These are phyloP conservation scores for Tagetes patula DNA, from an alignment of 129 eudicot species.

Conservation along the genomic window DNA sequence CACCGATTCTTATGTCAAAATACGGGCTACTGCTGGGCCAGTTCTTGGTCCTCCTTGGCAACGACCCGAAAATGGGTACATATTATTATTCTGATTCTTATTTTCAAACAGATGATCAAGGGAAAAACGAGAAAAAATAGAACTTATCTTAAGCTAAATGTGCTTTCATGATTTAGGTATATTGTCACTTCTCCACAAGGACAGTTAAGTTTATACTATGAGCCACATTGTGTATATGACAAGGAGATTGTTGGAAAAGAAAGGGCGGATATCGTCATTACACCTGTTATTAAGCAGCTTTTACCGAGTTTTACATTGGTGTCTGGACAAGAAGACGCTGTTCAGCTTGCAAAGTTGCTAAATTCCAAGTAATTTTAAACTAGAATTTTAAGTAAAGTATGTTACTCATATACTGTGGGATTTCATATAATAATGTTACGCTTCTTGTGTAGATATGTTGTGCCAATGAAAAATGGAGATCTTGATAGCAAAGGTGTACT, in stretches of 20 bases:
- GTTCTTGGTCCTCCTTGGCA: constrained; percentile 99
- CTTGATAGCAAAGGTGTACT: constrained; percentile 90
- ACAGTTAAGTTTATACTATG: constrained; percentile 67
- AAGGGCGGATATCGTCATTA: constrained; percentile 82
- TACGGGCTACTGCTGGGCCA: constrained; percentile 87
- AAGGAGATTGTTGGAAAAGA: constrained; percentile 52
- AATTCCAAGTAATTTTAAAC: constrained; percentile 55
- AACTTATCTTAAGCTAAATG: background rate
- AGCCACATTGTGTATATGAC: constrained; percentile 90
- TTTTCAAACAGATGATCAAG: background rate
- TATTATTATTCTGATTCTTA: background rate
- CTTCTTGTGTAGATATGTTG: constrained; percentile 57
- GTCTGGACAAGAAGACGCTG: constrained; percentile 97
- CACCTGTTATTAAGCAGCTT: constrained; percentile 87
- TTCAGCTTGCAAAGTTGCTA: constrained; percentile 75
- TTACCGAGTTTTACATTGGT: constrained; percentile 74
- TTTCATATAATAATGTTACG: background rate
- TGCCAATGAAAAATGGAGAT: constrained; percentile 90
- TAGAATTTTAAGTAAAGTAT: background rate
- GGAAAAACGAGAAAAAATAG: background rate
- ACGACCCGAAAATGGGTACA: constrained; percentile 97
- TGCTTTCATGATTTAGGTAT: constrained; percentile 48
- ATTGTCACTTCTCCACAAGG: constrained; percentile 69
- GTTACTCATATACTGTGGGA: background rate
- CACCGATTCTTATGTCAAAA: constrained; percentile 49